Evolutionary conservation across 352 stramenopile species (phyloP), one percentile per base, ranked within the genome.

Genomic region (Phytophthora idaei): DNA sequence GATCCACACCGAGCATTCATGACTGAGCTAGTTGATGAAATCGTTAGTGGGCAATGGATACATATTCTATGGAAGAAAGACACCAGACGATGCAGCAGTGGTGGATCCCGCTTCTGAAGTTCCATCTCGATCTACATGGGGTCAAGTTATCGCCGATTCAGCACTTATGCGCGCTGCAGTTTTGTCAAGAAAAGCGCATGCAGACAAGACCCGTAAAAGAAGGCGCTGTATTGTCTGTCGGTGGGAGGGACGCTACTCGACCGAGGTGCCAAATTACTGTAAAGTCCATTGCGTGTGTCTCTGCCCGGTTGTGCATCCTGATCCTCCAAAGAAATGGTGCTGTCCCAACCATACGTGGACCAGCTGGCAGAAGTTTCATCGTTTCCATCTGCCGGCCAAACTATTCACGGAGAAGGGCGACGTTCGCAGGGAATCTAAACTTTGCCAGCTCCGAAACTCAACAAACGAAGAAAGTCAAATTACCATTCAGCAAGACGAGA

Each of bases 1-100:
- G 53, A 60, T 28, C 53, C 21, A 15, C 39, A 59, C n/a, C 49
- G 36, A 59, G 10, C 36, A 15, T 14, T 14, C 1, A 41, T 41
- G 36, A 41, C 36, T 2, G 36, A 41, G 36, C 36, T 41, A 41
- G 36, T 41, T 41, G 36, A 7, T 15, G 36, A 41, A 15, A 3
- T 41, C 36, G 10, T 15, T 41, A 15, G 5, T 15, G 36, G 36
- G 8, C 36, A 7, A 11, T 15, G 36, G 36, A 15, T 14, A 14
- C 36, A 41, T 41, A 7, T 41, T 41, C 36, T 41, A 41, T 7
- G 36, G 5, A 15, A 11, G 9, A 15, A 15, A 41, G 8, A 15
- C 36, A 41, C 36, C 11, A 15, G 11, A 15, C 9, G 36, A 41
- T 41, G 7, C 7, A 34, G 1, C 29, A 41, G 3, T 14, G 36